These are phyloP conservation scores for Dalechampia spathulata DNA, from an alignment of 441 rosid genomes.

Conservation along the genomic window DNA sequence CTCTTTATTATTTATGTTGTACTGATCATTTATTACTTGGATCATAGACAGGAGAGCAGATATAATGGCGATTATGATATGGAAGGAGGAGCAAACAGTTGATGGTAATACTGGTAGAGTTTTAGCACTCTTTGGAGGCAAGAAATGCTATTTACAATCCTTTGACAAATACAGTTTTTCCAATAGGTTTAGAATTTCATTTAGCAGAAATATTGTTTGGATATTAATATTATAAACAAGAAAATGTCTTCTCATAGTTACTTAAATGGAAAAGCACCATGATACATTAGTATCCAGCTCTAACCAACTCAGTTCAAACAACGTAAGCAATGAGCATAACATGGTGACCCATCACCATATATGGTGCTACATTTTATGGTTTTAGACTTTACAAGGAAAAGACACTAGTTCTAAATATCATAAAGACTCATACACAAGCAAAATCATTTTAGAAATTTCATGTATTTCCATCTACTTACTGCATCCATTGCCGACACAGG, in stretches of 20 bases:
- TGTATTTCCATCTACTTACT: conserved; percentile 30
- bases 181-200: not conserved
- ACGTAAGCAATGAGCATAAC: no score
- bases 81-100: not conserved
- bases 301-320: no score
- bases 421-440: not conserved
- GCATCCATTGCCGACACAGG: conserved; percentile 99
- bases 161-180: not conserved
- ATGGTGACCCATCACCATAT: not conserved
- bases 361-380: no score
- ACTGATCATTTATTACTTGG: not conserved
- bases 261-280: no score
- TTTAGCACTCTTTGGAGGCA: not conserved
- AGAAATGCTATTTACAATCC: not conserved
- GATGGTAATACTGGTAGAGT: not conserved
- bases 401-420: not conserved
- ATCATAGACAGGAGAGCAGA: not conserved
- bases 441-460: conserved; percentile 1
- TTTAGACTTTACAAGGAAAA: not conserved
- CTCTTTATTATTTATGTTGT: not conserved
- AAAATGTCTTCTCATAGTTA: no score
- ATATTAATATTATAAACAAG: no score
- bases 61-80: not conserved
- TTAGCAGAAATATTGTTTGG: not conserved
- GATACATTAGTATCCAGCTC: no score